These are phyloP conservation scores for Ophiostoma sp. DNA, from an alignment of 2,329 filamentous ascomycete species.

Conservation along the genomic window DNA sequence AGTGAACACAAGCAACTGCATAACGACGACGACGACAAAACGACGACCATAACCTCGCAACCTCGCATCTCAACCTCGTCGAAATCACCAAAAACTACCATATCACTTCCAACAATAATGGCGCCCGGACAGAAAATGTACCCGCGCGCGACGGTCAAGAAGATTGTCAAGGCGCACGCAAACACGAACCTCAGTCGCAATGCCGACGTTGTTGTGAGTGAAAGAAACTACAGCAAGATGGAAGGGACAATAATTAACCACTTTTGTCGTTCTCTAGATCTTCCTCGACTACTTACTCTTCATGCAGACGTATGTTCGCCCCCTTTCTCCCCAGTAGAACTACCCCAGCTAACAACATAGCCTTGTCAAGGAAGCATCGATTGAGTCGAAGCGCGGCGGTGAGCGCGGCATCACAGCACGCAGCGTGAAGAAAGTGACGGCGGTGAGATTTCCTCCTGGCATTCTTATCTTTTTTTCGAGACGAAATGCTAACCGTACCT, in stretches of 20 bases:
- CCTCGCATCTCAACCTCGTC: background rate
- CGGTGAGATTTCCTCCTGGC: constrained; percentile 51
- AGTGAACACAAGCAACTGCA: background rate
- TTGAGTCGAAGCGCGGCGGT: constrained; percentile 71
- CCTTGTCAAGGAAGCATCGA: constrained; percentile 76
- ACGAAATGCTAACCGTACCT: background rate
- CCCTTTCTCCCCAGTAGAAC: background rate
- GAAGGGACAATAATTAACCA: constrained; percentile 21
- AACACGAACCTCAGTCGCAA: constrained; percentile 80
- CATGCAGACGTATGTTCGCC: constrained; percentile 59
- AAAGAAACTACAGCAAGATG: constrained; percentile 15
- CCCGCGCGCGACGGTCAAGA: constrained; percentile 80
- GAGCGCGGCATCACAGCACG: constrained; percentile 73
- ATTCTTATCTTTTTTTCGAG: no score
- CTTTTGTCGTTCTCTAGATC: constrained; percentile 55
- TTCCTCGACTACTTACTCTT: constrained; percentile 84
- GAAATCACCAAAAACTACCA: background rate
- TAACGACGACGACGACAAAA: background rate
- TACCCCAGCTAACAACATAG: constrained; percentile 44
- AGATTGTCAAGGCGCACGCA: constrained; percentile 86
- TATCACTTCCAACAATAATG: constrained; percentile 42
- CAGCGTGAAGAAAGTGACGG: constrained; percentile 74
- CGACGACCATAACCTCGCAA: background rate
- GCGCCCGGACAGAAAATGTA: constrained; percentile 72
- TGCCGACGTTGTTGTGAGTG: constrained; percentile 74